Evolutionary conservation across 306 rosid species (phyloP), one percentile per base, ranked within the genome.

Genomic region (Benincasa hispida): DNA sequence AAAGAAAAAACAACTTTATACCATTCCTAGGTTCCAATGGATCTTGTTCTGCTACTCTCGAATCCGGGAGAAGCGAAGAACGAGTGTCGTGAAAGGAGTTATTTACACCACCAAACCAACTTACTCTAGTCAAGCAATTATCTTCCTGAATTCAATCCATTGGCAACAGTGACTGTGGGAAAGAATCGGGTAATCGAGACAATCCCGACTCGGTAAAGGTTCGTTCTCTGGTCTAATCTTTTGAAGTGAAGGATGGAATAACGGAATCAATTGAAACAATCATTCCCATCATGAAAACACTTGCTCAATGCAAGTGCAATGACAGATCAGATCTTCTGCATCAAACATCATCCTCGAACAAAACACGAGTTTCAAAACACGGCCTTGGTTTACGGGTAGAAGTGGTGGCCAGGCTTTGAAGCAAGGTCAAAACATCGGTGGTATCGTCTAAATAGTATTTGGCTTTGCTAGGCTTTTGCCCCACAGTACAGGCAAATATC

Each of bases 391-490:
- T 80, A 73, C 75, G 77, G 50, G 54, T 80, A 27, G 89, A 84
- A 81, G 75, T 81, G 10, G 79, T 6, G 32, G 84, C 87, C 55
- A 92, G 90, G 79, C 85, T 84, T 66, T 76, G 79, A 78, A 92
- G 92, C 82, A 89, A 56, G 74, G 59, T 67, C 85, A 85, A 59
- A 50, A 92, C 96, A 58, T 89, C 93, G 7, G 34, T 74, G 0
- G 86, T 69, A 59, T 92, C 91, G 28, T 90, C 92, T 4, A 92
- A 84, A 80, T 87, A 92, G 90, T 89, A 89, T 85, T 78, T 86
- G 39, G 98, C 98, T 85, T 92, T 92, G 81, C 98, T 92, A 9
- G 96, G 94, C 80, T 92, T 92, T 55, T 85, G 89, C 60, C 92
- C 98, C 50, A 92, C 96, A 2, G 96, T 92, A 85, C 96, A 92